A percentile compares a stretch with the other conserved stretches of the same genome.
Conservation (phyloP, 352 stramenopile genomes). For the Globisporangium nodosum region DNA sequence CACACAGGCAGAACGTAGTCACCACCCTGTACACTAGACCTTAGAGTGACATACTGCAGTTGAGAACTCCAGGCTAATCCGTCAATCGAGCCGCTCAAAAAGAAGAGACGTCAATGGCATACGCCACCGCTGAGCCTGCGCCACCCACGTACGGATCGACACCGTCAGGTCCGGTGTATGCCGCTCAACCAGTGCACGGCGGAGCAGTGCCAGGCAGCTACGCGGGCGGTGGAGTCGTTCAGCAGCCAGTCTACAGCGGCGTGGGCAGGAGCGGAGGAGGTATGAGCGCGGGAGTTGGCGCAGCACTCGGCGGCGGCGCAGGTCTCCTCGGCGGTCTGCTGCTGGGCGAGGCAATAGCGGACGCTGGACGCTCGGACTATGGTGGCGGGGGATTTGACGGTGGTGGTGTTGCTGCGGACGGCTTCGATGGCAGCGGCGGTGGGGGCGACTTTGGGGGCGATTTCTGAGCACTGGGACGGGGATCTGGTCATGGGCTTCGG, state of each 20-base stretch:
- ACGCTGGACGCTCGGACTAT: slow-evolving; percentile 16
- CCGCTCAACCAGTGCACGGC: slow-evolving; percentile 17
- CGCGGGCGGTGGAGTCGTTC: neutral
- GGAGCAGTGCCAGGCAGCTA: neutral
- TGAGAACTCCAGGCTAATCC: too few relatives aligned
- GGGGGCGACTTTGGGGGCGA: slow-evolving; percentile 33
- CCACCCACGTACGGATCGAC: slow-evolving; percentile 7
- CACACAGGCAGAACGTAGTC: too few relatives aligned
- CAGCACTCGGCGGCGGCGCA: slow-evolving; percentile 36
- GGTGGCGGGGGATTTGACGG: slow-evolving; percentile 3
- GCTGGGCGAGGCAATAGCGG: slow-evolving; percentile 31
- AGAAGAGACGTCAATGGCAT: too few relatives aligned
- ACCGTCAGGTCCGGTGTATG: slow-evolving; percentile 12
- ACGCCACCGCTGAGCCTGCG: too few relatives aligned
- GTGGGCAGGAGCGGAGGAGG: slow-evolving; percentile 18
- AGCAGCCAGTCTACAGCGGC: slow-evolving; percentile 5
- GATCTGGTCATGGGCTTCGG: too few relatives aligned
- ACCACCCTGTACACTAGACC: too few relatives aligned
- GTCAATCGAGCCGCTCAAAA: too few relatives aligned
- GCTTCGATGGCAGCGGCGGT: slow-evolving; percentile 5
- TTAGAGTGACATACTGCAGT: too few relatives aligned
- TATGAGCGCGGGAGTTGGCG: slow-evolving; percentile 42
- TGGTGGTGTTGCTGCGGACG: slow-evolving; percentile 4
- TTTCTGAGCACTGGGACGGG: too few relatives aligned
- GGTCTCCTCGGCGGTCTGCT: slow-evolving; percentile 39